Percentiles rank a stretch among this genome's conserved stretches.
These are phyloP conservation scores for Pholiota microspora DNA, from an alignment of 768 basidiomycete genomes.

Conservation along the genomic window DNA sequence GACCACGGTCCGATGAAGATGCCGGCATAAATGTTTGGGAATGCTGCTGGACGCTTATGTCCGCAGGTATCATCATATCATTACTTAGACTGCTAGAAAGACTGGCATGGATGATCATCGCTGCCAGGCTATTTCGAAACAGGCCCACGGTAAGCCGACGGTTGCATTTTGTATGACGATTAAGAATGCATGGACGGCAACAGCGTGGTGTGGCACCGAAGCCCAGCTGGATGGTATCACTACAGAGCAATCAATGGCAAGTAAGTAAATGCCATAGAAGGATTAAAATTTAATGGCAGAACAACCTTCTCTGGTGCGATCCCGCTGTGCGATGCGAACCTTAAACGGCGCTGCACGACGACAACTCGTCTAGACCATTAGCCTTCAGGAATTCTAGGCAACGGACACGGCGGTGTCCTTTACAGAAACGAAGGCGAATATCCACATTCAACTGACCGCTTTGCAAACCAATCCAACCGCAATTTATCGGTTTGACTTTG, in stretches of 20 bases:
- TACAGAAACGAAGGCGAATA: neutral
- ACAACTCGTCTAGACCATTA: neutral
- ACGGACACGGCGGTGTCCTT: neutral
- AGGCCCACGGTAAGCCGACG: neutral
- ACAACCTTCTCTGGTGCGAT: neutral
- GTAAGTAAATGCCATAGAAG: neutral
- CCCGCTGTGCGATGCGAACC: neutral
- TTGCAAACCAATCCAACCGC: neutral
- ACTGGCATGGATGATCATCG: neutral
- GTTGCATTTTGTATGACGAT: neutral
- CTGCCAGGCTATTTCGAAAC: neutral
- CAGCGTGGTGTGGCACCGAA: neutral
- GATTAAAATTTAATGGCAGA: neutral
- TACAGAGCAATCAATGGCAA: neutral
- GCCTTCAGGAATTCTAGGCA: neutral
- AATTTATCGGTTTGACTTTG: constrained; percentile 1
- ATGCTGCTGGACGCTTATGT: neutral
- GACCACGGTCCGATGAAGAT: neutral
- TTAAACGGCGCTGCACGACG: neutral
- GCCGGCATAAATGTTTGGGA: neutral
- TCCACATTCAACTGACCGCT: neutral
- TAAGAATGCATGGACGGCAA: neutral
- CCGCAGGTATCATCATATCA: neutral
- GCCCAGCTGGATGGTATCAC: neutral
- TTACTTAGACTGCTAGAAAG: neutral